Evolutionary conservation across 2,329 filamentous ascomycete genomes (phyloP), one percentile per base, ranked within the genome.

Genomic region (Myriosclerotinia scirpicola): DNA sequence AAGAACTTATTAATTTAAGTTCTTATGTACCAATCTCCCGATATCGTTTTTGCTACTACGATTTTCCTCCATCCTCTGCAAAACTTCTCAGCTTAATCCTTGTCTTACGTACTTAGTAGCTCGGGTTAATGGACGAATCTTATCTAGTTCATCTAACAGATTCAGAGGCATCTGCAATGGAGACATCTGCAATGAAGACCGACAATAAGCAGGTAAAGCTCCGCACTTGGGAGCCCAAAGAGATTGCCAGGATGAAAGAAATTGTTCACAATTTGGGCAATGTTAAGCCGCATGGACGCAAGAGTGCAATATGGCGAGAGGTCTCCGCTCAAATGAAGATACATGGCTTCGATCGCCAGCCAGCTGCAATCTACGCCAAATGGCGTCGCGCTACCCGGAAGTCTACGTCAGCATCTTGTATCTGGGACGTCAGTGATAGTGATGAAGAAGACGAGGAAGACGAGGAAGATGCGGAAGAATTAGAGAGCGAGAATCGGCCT

Each of bases 301-400:
- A 9, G 3, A 20, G 11, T 38, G 5, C 5, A 26, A 26, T 61
- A 15, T 61, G 58, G 58, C 14, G 17, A 9, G 17, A 14, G 14
- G 58, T 14, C 9, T 46, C 58, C 34, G n/a, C 15, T 38, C n/a
- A 50, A 50, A 20, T 61, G 44, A 26, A 50, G 3, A 1, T 2
- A 26, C 5, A 38, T 11, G 58, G 58, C n/a, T 61, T 26, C n/a
- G 14, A 61, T 61, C 58, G 58, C 7, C 58, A 61, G 17, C 30
- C 58, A 14, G 1, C 14, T 26, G 34, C 58, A 22, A 5, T 38
- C 15, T 22, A 22, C 36, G 0, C 8, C n/a, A 61, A 50, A 26
- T 50, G 34, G 30, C 5, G 7, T 36, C 58, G 58, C n/a, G 0
- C 26, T 20, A 46, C 6, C 12, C n/a, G 14, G 1, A 22, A 22